Percentiles rank a stretch among this genome's conserved stretches.
Conservation (phyloP, 768 basidiomycete genomes). For the Lentinula detonsa region DNA sequence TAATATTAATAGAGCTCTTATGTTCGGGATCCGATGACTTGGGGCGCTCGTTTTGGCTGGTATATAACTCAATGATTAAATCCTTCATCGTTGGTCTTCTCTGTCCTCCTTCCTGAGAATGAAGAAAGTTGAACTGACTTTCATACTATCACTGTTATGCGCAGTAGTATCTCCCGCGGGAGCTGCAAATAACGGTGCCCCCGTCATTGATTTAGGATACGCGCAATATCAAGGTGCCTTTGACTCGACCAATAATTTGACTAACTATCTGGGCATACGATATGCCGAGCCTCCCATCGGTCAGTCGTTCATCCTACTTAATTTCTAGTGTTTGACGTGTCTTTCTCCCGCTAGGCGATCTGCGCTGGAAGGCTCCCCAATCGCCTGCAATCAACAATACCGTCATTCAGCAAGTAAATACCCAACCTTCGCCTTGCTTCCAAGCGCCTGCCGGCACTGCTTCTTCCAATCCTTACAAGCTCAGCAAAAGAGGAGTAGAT, state of each 20-base stretch:
- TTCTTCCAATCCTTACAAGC: slow-evolving; percentile 23
- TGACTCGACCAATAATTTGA: slow-evolving; percentile 15
- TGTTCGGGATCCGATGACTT: no score
- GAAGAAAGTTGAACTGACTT: neutral
- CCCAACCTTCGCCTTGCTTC: slow-evolving; percentile 24
- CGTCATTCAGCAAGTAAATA: slow-evolving; percentile 25
- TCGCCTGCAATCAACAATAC: slow-evolving; percentile 16
- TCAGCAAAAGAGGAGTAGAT: neutral
- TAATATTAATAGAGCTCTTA: no score
- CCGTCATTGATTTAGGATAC: slow-evolving; percentile 22
- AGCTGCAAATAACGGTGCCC: neutral
- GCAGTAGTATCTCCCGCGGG: neutral
- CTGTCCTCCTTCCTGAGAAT: neutral
- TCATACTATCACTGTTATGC: neutral
- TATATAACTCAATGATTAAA: no score
- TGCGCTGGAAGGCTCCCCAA: slow-evolving; percentile 30
- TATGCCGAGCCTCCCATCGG: slow-evolving; percentile 38
- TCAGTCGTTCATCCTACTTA: neutral
- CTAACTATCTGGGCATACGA: slow-evolving; percentile 43
- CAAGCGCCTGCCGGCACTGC: slow-evolving; percentile 20
- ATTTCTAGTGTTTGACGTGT: neutral
- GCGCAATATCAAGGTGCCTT: slow-evolving; percentile 21
- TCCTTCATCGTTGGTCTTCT: no score
- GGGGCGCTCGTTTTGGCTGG: no score
- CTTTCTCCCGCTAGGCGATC: slow-evolving; percentile 15